phyloP scores from a whole-genome alignment of 768 basidiomycete species.

The Boletus bicolor region DNA sequence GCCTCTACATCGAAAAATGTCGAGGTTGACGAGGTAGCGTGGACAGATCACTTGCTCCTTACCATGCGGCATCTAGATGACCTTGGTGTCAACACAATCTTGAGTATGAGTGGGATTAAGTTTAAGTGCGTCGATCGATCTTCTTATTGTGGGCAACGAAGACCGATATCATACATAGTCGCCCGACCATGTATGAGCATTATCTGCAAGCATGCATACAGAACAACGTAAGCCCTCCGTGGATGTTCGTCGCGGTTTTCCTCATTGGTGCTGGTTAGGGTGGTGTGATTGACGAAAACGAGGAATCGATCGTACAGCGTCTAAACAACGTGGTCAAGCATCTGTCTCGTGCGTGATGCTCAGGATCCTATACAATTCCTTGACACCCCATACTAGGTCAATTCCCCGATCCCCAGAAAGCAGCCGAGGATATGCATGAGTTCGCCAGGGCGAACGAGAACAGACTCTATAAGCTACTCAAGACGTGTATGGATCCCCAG shows the following conservation, averaged over 20 bases:
- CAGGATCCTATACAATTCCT: not conserved
- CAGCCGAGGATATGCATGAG: conserved; percentile 67
- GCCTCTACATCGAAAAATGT: conserved; percentile 42
- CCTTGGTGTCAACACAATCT: conserved; percentile 51
- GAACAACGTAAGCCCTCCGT: conserved; percentile 67
- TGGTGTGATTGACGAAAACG: conserved; percentile 84
- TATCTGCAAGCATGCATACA: conserved; percentile 72
- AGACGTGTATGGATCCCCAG: conserved; percentile 78
- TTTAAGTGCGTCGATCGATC: conserved; percentile 41
- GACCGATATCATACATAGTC: conserved; percentile 38
- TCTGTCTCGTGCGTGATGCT: conserved; percentile 53
- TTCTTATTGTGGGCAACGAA: not conserved
- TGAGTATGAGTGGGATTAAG: conserved; percentile 63
- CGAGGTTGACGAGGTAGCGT: conserved; percentile 74
- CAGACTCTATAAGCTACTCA: conserved; percentile 80
- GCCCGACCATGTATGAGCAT: conserved; percentile 66
- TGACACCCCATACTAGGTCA: conserved; percentile 34
- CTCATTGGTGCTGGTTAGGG: conserved; percentile 50
- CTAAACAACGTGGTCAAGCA: conserved; percentile 55
- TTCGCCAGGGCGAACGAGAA: conserved; percentile 89
- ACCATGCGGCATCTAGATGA: conserved; percentile 70
- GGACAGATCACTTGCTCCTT: conserved; percentile 80
- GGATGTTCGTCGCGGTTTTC: not conserved
- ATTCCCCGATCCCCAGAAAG: conserved; percentile 71
- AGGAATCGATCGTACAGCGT: conserved; percentile 55